Conservation (phyloP, 202 grass and related monocot species). For the Schoenoplectus tabernaemontani region DNA sequence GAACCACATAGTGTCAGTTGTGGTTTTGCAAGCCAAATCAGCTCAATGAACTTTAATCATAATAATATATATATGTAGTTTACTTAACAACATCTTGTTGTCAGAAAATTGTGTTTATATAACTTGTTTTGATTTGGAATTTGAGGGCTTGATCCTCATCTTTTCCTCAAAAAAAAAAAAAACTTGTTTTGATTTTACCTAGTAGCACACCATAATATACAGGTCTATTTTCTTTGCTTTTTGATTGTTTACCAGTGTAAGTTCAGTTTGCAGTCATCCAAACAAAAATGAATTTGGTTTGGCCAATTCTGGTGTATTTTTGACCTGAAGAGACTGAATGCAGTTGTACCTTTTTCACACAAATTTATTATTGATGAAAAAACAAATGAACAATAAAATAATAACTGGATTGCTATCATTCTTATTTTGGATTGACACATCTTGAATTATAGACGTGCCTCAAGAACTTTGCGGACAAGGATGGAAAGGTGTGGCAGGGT, state of each 20-base stretch:
- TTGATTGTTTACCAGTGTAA: background rate
- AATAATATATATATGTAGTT: background rate
- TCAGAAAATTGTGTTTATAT: background rate
- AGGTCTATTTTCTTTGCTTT: background rate
- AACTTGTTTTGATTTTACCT: background rate
- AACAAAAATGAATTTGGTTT: background rate
- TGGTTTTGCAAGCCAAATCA: background rate
- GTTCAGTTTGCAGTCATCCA: background rate
- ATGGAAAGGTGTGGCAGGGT: conserved; percentile 90
- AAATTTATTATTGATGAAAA: background rate
- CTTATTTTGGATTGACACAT: background rate
- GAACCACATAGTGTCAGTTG: background rate
- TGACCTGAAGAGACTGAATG: background rate
- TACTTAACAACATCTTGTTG: background rate
- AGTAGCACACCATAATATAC: background rate
- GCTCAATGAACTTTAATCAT: background rate
- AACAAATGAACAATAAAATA: background rate
- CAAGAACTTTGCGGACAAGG: conserved; percentile 53
- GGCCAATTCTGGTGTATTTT: background rate
- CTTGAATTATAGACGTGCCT: conserved; percentile 38
- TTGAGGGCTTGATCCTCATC: too few relatives aligned
- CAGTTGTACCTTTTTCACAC: background rate
- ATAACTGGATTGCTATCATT: background rate
- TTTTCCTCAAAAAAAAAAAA: too few relatives aligned
- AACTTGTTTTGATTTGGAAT: background rate